Evolutionary conservation across 2,329 filamentous ascomycete species (phyloP).

Genomic region (Fusarium odoratissimum): DNA sequence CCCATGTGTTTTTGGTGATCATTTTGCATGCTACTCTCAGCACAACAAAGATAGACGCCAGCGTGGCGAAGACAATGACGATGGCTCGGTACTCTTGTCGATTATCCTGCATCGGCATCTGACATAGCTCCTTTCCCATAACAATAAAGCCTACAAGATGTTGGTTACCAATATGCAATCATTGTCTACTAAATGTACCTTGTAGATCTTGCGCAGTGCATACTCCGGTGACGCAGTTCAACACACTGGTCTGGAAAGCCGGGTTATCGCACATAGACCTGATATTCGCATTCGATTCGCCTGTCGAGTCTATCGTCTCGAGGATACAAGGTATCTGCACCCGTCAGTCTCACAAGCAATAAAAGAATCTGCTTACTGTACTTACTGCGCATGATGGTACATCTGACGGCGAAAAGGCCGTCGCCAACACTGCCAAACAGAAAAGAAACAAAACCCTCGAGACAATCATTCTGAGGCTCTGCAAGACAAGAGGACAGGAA

Average conservation of each 20-base stretch:
- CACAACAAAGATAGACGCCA: rapidly evolving
- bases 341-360: background rate
- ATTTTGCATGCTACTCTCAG: background rate
- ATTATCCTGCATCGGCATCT: background rate
- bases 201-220: background rate
- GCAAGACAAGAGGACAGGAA: background rate
- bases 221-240: rapidly evolving
- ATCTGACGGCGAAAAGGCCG: background rate
- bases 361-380: no score
- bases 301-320: background rate
- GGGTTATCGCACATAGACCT: background rate
- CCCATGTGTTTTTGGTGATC: background rate
- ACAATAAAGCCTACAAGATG: rapidly evolving
- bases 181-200: rapidly evolving
- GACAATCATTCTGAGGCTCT: background rate
- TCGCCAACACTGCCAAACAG: background rate
- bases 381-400: background rate
- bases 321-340: background rate
- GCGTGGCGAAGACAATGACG: background rate
- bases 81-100: background rate
- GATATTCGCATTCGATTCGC: background rate
- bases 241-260: rapidly evolving
- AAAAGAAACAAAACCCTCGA: rapidly evolving
- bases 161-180: rapidly evolving
- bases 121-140: background rate